Evolutionary conservation across 345 rosid species (phyloP).

Genomic region (Eucalyptus cladocalyx): DNA sequence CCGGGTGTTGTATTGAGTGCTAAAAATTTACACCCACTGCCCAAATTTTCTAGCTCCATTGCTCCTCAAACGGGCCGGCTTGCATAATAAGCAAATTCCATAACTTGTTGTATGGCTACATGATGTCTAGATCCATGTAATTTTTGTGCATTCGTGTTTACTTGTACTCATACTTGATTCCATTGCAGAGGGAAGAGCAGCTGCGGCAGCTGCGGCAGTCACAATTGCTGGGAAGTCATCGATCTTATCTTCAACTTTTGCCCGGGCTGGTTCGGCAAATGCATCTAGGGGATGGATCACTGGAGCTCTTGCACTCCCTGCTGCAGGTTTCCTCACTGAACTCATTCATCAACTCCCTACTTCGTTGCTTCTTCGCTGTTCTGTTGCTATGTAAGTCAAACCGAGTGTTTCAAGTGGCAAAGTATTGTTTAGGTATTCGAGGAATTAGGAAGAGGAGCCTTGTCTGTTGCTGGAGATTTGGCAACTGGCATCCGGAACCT

Average conservation of each 20-base stretch:
- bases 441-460: conserved; percentile 13
- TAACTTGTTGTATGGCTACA: not conserved
- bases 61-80: not conserved
- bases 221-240: conserved; percentile 42
- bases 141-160: not conserved
- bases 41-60: not conserved
- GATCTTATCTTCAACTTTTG: conserved; percentile 33
- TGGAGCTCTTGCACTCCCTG: conserved; percentile 70
- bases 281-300: conserved; percentile 62
- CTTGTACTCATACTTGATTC: not conserved
- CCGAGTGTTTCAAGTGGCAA: not conserved
- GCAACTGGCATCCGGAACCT: conserved; percentile 15
- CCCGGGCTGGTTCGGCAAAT: conserved; percentile 30
- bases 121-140: not conserved
- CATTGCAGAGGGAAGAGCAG: conserved; percentile 52
- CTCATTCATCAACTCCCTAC: not conserved
- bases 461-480: conserved; percentile 10
- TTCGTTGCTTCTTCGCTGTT: not conserved
- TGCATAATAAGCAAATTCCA: not conserved
- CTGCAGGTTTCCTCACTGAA: conserved; percentile 55
- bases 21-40: not conserved
- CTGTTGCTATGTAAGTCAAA: not conserved
- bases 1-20: not conserved
- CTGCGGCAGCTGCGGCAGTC: conserved; percentile 62
- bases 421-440: not conserved